Evolutionary conservation across 208 protist species (phyloP).

Genomic region (Trypanosoma melophagium): DNA sequence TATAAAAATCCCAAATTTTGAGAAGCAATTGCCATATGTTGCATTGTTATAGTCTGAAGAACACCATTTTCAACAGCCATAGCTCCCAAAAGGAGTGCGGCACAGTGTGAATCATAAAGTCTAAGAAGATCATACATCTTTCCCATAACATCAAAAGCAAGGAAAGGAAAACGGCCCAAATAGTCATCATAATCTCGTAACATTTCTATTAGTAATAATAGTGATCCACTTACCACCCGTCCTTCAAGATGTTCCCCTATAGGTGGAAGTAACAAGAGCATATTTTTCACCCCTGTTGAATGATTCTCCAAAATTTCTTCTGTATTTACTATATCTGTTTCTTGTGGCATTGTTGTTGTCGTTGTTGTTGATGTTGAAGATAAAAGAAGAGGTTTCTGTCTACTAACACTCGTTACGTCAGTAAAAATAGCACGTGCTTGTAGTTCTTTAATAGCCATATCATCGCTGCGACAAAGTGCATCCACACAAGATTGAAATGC

Average conservation of each 20-base stretch:
- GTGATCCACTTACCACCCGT: constrained; percentile 61
- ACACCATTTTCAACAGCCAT: constrained; percentile 75
- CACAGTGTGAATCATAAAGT: constrained; percentile 69
- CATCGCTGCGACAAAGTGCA: constrained; percentile 53
- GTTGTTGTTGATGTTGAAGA: not conserved
- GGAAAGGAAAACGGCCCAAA: constrained; percentile 72
- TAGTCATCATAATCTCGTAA: constrained; percentile 76
- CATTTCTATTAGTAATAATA: constrained; percentile 76
- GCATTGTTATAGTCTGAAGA: constrained; percentile 79
- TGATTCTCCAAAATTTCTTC: constrained; percentile 24
- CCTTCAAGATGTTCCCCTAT: constrained; percentile 40
- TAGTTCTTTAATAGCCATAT: constrained; percentile 25
- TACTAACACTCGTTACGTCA: constrained; percentile 5
- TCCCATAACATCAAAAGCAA: constrained; percentile 78
- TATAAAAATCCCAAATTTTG: constrained; percentile 78
- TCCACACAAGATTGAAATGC: constrained; percentile 68
- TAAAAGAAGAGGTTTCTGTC: too few species aligned
- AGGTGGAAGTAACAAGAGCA: constrained; percentile 32
- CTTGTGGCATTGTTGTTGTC: not conserved
- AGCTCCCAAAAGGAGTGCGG: constrained; percentile 78
- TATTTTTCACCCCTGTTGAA: constrained; percentile 23
- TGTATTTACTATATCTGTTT: not conserved
- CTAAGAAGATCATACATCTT: constrained; percentile 79
- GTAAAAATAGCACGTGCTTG: constrained; percentile 17
- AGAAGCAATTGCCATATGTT: constrained; percentile 81